phyloP scores from a whole-genome alignment of 768 basidiomycete species.

The Amanita polypyramis region DNA sequence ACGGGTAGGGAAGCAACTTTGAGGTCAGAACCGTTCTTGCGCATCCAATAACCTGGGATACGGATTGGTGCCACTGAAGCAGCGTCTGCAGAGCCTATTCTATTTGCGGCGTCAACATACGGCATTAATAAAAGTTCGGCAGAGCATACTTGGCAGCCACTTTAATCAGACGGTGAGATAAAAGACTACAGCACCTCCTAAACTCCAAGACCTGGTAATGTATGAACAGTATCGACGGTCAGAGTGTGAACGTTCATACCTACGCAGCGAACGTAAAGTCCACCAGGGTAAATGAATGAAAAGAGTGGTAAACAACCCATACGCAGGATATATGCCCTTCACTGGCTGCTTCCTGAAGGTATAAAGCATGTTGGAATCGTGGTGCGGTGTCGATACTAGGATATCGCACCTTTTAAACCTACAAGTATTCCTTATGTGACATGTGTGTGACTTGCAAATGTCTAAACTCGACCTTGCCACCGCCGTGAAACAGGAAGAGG shows the following conservation, averaged over 20 bases:
- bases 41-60: slow-evolving; percentile 50
- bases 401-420: no score
- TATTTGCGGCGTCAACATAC: background rate
- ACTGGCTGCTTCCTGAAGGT: slow-evolving; percentile 34
- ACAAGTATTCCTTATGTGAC: no score
- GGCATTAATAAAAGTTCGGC: background rate
- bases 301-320: slow-evolving; percentile 26
- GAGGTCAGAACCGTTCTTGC: slow-evolving; percentile 28
- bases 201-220: slow-evolving; percentile 27
- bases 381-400: no score
- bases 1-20: slow-evolving; percentile 25
- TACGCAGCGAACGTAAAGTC: slow-evolving; percentile 29
- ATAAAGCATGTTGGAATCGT: slow-evolving; percentile 18
- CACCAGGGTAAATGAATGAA: slow-evolving; percentile 39
- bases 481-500: slow-evolving; percentile 58
- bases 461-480: slow-evolving; percentile 27
- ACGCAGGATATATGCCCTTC: slow-evolving; percentile 36
- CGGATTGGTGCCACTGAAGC: slow-evolving; percentile 30
- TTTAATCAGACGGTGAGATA: background rate
- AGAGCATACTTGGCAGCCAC: background rate
- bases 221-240: background rate
- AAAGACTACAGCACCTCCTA: slow-evolving; percentile 19
- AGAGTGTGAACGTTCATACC: slow-evolving; percentile 13
- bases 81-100: slow-evolving; percentile 22
- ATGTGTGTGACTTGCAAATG: slow-evolving; percentile 6